Evolutionary conservation across 2,329 filamentous ascomycete species (phyloP).

Genomic region (Cladosporium sp.): DNA sequence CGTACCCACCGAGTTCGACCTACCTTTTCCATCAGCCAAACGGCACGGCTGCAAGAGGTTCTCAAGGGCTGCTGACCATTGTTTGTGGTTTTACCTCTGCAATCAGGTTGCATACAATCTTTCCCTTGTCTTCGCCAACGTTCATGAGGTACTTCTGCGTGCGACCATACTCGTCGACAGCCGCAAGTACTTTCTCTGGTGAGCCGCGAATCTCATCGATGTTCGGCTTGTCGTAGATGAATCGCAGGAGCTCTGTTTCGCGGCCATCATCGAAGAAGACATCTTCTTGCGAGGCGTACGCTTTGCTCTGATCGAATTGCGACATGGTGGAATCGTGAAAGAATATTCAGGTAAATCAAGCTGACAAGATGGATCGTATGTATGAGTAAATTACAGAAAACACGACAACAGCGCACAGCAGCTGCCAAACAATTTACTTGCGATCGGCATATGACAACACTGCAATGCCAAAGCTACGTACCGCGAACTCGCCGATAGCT

Average conservation of each 20-base stretch:
- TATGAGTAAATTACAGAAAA: not conserved
- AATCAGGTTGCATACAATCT: slow-evolving; percentile 65
- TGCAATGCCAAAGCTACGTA: not conserved
- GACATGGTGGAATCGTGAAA: slow-evolving; percentile 17
- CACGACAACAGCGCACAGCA: not conserved
- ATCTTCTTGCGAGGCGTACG: slow-evolving; percentile 44
- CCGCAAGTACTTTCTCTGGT: slow-evolving; percentile 58
- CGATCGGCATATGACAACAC: slow-evolving; percentile 11
- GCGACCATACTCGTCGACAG: slow-evolving; percentile 65
- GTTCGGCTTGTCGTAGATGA: slow-evolving; percentile 58
- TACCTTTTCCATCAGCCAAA: slow-evolving; percentile 24
- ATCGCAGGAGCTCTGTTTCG: slow-evolving; percentile 68
- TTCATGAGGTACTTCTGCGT: slow-evolving; percentile 74
- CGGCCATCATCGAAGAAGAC: slow-evolving; percentile 61
- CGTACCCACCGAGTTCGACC: slow-evolving; percentile 74
- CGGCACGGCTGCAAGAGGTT: slow-evolving; percentile 6
- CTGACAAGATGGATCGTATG: too few relatives aligned
- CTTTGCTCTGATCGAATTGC: slow-evolving; percentile 39
- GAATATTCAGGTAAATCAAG: too few relatives aligned
- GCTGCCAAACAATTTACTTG: slow-evolving; percentile 3
- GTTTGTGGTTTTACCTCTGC: slow-evolving; percentile 58
- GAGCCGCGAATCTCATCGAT: slow-evolving; percentile 60
- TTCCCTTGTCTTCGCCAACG: slow-evolving; percentile 69
- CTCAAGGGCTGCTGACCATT: slow-evolving; percentile 46
- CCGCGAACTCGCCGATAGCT: slow-evolving; percentile 1